Percentiles rank a stretch among this genome's conserved stretches.
These are phyloP conservation scores for Solanum acaule DNA, from an alignment of 257 asterid species.

Conservation along the genomic window DNA sequence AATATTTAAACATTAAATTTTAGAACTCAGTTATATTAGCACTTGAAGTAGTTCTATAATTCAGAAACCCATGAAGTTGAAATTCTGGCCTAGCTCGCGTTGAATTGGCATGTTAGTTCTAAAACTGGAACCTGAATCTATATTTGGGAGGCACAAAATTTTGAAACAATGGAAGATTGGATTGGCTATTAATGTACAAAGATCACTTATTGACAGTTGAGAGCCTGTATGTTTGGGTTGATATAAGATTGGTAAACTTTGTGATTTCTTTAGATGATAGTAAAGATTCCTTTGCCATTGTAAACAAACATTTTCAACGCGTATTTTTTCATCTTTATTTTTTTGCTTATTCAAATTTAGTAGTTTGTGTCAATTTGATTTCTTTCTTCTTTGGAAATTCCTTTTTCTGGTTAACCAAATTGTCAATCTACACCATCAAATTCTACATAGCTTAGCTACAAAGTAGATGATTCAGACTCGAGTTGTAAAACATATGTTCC, in stretches of 20 bases:
- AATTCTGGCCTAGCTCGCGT: not conserved
- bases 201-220: not conserved
- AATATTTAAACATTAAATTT: not conserved
- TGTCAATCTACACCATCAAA: not conserved
- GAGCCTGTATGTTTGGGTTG: not conserved
- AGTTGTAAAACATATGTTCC: not conserved
- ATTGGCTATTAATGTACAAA: not conserved
- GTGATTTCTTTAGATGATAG: not conserved
- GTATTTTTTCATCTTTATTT: not conserved
- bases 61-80: not conserved
- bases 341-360: not conserved
- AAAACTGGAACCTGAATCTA: not conserved
- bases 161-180: not conserved
- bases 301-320: not conserved
- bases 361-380: not conserved
- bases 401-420: not conserved
- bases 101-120: not conserved
- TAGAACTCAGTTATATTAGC: not conserved
- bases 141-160: not conserved
- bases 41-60: not conserved
- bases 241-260: not conserved
- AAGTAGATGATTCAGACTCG: not conserved
- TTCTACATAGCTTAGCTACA: not conserved
- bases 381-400: not conserved
- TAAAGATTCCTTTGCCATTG: not conserved